A percentile compares a stretch with the other conserved stretches of the same genome.
Evolutionary conservation across 306 rosid species (phyloP).

Genomic region (Pachyrhizus erosus): DNA sequence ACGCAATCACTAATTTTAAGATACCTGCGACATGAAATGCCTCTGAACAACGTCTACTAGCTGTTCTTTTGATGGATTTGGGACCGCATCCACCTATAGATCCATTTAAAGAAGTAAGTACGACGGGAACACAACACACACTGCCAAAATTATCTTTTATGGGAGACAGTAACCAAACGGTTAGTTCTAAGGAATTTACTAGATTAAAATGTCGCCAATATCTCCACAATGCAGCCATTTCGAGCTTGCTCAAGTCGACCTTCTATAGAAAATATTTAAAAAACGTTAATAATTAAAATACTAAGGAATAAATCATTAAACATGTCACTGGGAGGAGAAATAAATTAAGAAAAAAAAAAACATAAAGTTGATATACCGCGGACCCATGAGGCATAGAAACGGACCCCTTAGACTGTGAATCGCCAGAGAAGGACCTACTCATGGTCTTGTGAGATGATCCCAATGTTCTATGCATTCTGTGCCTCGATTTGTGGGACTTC

Average conservation of each 20-base stretch:
- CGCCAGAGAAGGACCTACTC: slow-evolving; percentile 91
- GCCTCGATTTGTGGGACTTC: slow-evolving; percentile 93
- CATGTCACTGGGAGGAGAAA: slow-evolving; percentile 27
- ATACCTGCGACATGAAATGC: slow-evolving; percentile 99
- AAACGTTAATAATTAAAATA: slow-evolving; percentile 15
- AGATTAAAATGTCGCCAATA: slow-evolving; percentile 98
- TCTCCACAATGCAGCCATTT: slow-evolving; percentile 97
- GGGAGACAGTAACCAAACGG: neutral
- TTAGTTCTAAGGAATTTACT: slow-evolving; percentile 53
- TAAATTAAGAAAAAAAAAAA: slow-evolving; percentile 19
- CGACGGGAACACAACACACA: neutral
- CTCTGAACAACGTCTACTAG: slow-evolving; percentile 91
- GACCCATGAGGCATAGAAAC: slow-evolving; percentile 78
- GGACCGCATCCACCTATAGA: slow-evolving; percentile 81
- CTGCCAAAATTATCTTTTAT: neutral
- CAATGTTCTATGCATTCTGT: slow-evolving; percentile 79
- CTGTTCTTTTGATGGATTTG: slow-evolving; percentile 96
- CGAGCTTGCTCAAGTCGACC: slow-evolving; percentile 92
- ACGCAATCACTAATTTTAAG: slow-evolving; percentile 6
- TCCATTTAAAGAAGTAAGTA: slow-evolving; percentile 34
- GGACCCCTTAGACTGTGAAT: slow-evolving; percentile 92
- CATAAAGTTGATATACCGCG: slow-evolving; percentile 61
- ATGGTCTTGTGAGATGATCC: slow-evolving; percentile 89
- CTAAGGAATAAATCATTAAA: slow-evolving; percentile 30
- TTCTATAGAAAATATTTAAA: slow-evolving; percentile 56